Base-by-base conservation (phyloP, 208 protist genomes). In the Leishmania gerbilli region DNA sequence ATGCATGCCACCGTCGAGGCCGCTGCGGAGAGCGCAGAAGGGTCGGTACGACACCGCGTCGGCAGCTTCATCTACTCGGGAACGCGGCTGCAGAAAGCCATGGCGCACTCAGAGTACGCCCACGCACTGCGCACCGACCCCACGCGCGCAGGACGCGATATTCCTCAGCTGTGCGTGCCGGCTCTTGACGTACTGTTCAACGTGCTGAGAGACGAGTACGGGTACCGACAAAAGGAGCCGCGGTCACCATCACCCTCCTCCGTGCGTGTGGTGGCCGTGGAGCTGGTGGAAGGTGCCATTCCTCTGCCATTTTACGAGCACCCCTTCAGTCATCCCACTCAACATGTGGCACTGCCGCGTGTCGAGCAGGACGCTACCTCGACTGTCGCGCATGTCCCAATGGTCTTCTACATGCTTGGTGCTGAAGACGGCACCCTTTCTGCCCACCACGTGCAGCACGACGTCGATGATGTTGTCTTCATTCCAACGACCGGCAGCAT, bases 331-430 rank as follows among this genome's bases (percentile, higher is more conserved):
- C 72, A 47, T 24, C 8, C 34, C 51, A 21, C 76, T 56, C 51
- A n/a, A 19, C 19, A 37, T 34, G 17, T 1, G 34, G 3, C 72
- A 55, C 3, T 47, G 51, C 31, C 13, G 74, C 40, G 40, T 21
- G 74, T 58, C 56, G 19, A 40, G 8, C 19, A 37, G 62, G 31
- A 8, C 7, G 62, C n/a, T 11, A 2, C 62, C 31, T 6, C 27
- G 13, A 21, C 42, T 37, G 53, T 24, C 51, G 72, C n/a, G 34
- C 51, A 40, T 42, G 6, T 45, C 42, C 76, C 87, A 56, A 74
- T 95, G 71, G 89, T 93, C 34, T 84, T 93, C 40, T 96, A 96
- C 76, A 74, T 96, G 4, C 90, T 96, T 71, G 91, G 91, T 27
- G 79, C 92, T 0, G 91, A 96, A 71, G 92, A 95, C 79, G 83